Evolutionary conservation across 208 protist genomes (phyloP).

Genomic region (Crithidia expoeki): DNA sequence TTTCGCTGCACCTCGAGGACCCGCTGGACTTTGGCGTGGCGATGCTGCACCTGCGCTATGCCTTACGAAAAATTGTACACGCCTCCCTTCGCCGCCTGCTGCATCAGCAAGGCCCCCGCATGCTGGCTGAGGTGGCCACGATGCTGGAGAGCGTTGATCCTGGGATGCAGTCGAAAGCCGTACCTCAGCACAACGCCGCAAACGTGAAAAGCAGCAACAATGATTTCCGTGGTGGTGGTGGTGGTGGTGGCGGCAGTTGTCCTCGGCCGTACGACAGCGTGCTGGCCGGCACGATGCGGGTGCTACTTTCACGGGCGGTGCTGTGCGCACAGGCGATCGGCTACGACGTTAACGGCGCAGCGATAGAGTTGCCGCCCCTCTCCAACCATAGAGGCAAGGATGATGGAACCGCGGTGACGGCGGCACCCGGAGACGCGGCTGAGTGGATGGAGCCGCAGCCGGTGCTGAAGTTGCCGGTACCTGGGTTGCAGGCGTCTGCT

Average conservation of each 20-base stretch:
- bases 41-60: slow-evolving; percentile 84
- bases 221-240: background rate
- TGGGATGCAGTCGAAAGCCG: slow-evolving; percentile 13
- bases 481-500: slow-evolving; percentile 31
- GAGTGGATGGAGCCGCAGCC: slow-evolving; percentile 19
- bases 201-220: background rate
- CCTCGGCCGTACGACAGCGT: slow-evolving; percentile 50
- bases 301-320: slow-evolving; percentile 66
- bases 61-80: slow-evolving; percentile 86
- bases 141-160: slow-evolving; percentile 58
- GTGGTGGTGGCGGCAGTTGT: background rate
- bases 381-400: background rate
- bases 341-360: slow-evolving; percentile 35
- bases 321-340: slow-evolving; percentile 65
- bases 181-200: background rate
- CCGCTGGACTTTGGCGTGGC: slow-evolving; percentile 78
- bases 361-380: slow-evolving; percentile 25
- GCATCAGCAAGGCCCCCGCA: slow-evolving; percentile 53
- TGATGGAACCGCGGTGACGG: background rate
- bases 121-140: slow-evolving; percentile 67
- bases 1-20: slow-evolving; percentile 71
- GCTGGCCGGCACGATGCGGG: slow-evolving; percentile 69
- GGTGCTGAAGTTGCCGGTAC: slow-evolving; percentile 36
- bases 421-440: background rate
- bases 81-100: slow-evolving; percentile 69